Evolutionary conservation across 2,329 filamentous ascomycete genomes (phyloP), one percentile per base, ranked within the genome.

Genomic region (Allantophomopsis cytisporea): DNA sequence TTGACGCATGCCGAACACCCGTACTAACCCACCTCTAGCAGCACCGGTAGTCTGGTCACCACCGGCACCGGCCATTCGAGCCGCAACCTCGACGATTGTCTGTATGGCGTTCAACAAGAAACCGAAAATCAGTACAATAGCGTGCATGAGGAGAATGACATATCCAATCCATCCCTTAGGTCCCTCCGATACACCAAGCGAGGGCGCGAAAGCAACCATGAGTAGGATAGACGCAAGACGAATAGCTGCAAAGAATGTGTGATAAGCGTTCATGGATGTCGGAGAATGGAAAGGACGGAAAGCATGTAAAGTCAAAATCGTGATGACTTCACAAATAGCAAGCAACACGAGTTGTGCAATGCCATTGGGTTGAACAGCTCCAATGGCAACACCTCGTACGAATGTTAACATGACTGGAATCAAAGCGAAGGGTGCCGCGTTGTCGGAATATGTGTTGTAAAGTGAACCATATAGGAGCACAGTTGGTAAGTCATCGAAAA

Each of bases 211-310:
- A 1, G 88, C 69, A 28, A 87, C 74, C 66, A 83, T 86, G 40
- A 89, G 63, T 40, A 89, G 64, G 36, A 87, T 71, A 0, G 81
- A 81, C 36, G 84, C 61, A 23, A 95, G 79, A 28, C 91, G 78
- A 12, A 94, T 65, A 2, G 71, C 63, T 1, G 87, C 76, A 58
- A 95, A 94, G 45, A 87, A 76, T 2, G 82, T 84, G 52, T 96
- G 88, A 49, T 95, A 95, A 8, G 85, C 76, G 55, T 96, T 96
- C 91, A 98, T 98, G 20, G 89, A 95, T 0, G 91, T 96, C 16
- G 88, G 78, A 2, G 80, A 78, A 44, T 89, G 80, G 53, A 93
- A 98, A 1, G 91, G 91, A 13, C 83, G 78, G 63, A 96, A 94
- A 7, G 86, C 85, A 50, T 91, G 80, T 4, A 96, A 64, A 0